phyloP scores from a whole-genome alignment of 805 yeast genomes.

The Starmerella tilneyi region DNA sequence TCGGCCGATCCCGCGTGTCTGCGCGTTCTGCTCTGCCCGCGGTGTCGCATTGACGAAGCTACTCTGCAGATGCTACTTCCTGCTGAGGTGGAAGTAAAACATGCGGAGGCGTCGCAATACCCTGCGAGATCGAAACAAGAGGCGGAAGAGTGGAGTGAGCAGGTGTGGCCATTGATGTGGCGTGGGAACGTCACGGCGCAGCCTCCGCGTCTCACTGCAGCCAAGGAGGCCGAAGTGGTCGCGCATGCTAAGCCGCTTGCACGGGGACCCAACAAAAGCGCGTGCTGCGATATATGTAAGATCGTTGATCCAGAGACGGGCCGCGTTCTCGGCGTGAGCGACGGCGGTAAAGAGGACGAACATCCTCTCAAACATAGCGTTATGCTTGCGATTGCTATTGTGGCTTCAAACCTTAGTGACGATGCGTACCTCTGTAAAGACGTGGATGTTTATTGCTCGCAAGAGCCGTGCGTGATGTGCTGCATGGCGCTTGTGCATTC shows the following conservation, averaged over 20 bases:
- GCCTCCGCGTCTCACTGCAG: conserved; percentile 38
- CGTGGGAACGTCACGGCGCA: conserved; percentile 63
- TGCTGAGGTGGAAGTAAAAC: conserved; percentile 7
- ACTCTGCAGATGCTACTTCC: conserved; percentile 25
- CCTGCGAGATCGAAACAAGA: conserved; percentile 67
- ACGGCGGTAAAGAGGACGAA: conserved; percentile 30
- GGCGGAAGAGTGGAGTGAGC: conserved; percentile 51
- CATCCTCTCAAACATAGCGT: conserved; percentile 64
- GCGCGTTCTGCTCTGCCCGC: conserved; percentile 16
- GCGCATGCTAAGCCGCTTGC: conserved; percentile 30
- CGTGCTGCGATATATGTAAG: conserved; percentile 37
- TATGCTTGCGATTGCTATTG: conserved; percentile 55
- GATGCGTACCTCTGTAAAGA: conserved; percentile 59
- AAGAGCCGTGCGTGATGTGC: conserved; percentile 96
- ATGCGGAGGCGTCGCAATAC: conserved; percentile 42
- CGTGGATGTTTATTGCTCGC: conserved; percentile 73
- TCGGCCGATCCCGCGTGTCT: conserved; percentile 6
- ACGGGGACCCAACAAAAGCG: conserved; percentile 29
- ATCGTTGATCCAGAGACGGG: conserved; percentile 50
- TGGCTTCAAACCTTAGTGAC: conserved; percentile 40
- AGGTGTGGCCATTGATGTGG: conserved; percentile 87
- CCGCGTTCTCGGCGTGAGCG: conserved; percentile 33
- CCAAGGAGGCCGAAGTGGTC: conserved; percentile 36
- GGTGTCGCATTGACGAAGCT: conserved; percentile 8
- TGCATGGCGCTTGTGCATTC: conserved; percentile 93